phyloP scores from a whole-genome alignment of 257 asterid species.

The Mentha longifolia region DNA sequence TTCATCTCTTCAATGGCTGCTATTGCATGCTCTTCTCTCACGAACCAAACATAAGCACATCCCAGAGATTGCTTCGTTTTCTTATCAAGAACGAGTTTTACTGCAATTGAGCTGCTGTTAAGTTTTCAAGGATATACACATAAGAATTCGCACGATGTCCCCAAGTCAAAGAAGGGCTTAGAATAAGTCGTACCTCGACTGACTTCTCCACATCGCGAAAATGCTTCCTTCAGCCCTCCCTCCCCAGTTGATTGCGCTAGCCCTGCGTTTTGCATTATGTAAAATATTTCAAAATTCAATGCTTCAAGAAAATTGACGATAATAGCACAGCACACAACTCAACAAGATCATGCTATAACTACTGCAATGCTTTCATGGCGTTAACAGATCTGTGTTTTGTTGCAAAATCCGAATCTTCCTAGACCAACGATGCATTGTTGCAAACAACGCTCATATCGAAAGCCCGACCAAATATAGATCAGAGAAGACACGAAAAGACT shows the following conservation, averaged over 20 bases:
- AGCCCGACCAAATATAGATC: neutral
- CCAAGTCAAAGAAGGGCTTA: slow-evolving; percentile 1
- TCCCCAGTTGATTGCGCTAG: slow-evolving; percentile 53
- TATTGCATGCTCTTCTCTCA: slow-evolving; percentile 43
- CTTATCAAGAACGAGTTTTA: slow-evolving; percentile 50
- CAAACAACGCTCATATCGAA: neutral
- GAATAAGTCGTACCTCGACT: slow-evolving; percentile 46
- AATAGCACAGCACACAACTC: neutral
- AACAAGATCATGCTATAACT: neutral
- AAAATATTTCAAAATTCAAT: neutral
- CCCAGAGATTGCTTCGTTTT: slow-evolving; percentile 55
- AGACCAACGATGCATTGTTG: neutral
- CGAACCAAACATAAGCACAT: slow-evolving; percentile 61
- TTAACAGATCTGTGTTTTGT: neutral
- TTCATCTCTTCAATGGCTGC: slow-evolving; percentile 56
- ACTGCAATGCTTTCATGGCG: neutral
- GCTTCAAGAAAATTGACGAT: neutral
- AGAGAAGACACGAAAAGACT: neutral
- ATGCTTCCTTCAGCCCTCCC: slow-evolving; percentile 43
- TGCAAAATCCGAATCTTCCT: neutral
- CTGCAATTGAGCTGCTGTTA: slow-evolving; percentile 35
- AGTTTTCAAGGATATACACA: slow-evolving; percentile 13
- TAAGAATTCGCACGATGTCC: slow-evolving; percentile 5
- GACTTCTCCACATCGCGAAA: slow-evolving; percentile 56
- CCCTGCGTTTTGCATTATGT: slow-evolving; percentile 40